phyloP scores from a whole-genome alignment of 441 rosid species.

The Euphorbia celastroides region DNA sequence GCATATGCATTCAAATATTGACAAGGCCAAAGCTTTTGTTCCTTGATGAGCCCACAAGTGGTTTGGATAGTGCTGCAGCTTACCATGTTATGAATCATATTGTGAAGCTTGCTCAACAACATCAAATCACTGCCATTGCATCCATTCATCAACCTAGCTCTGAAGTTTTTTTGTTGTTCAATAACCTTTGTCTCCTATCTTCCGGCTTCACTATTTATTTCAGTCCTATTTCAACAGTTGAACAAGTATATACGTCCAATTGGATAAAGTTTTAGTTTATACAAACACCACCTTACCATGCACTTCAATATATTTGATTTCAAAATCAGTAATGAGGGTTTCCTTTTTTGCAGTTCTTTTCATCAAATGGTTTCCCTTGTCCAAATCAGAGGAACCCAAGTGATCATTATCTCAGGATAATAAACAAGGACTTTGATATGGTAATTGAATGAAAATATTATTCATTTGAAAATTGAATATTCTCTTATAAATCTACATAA shows the following conservation, averaged over 20 bases:
- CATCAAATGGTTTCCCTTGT: constrained; percentile 45
- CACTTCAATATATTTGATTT: neutral
- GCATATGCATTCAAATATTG: constrained; percentile 53
- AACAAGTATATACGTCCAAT: constrained; percentile 32
- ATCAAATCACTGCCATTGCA: constrained; percentile 37
- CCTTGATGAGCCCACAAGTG: constrained; percentile 57
- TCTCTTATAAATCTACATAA: neutral
- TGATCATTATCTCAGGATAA: constrained; percentile 44
- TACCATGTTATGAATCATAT: constrained; percentile 44
- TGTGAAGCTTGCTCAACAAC: constrained; percentile 26
- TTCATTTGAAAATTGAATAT: no score
- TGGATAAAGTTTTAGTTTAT: no score
- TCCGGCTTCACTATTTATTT: constrained; percentile 35
- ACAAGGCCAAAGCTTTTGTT: constrained; percentile 41
- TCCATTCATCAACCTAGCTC: constrained; percentile 52
- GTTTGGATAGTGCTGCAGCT: constrained; percentile 58
- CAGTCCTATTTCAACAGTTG: constrained; percentile 36
- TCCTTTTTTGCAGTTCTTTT: constrained; percentile 31
- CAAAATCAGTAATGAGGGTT: no score
- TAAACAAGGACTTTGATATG: constrained; percentile 43
- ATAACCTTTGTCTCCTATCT: constrained; percentile 41
- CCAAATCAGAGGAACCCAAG: constrained; percentile 43
- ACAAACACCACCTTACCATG: neutral
- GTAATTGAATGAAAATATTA: constrained; percentile 14
- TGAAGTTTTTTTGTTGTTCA: constrained; percentile 49